phyloP scores from a whole-genome alignment of 2,329 filamentous ascomycete species.

The Fusarium tricinctum region DNA sequence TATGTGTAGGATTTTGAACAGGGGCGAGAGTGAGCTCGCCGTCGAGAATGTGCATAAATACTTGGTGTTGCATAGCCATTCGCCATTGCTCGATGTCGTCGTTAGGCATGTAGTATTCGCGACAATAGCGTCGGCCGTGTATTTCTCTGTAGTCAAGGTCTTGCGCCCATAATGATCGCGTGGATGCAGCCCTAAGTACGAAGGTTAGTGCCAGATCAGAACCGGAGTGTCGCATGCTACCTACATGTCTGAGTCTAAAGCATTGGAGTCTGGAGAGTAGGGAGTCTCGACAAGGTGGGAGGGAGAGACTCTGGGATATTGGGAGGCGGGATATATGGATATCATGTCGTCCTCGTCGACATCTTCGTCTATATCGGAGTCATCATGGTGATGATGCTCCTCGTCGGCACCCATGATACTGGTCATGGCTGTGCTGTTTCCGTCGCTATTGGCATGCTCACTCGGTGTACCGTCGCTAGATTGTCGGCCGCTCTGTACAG shows the following conservation, averaged over 20 bases:
- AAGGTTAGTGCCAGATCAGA: constrained; percentile 8
- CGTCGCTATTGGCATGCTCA: constrained; percentile 53
- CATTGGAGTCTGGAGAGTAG: constrained; percentile 50
- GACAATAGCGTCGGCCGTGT: constrained; percentile 73
- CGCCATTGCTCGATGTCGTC: constrained; percentile 75
- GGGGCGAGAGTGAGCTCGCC: constrained; percentile 61
- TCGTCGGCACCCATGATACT: constrained; percentile 55
- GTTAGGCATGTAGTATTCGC: constrained; percentile 75
- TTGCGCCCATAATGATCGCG: constrained; percentile 63
- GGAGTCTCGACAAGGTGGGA: constrained; percentile 56
- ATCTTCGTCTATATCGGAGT: constrained; percentile 47
- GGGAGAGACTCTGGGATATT: constrained; percentile 56
- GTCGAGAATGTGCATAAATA: constrained; percentile 68
- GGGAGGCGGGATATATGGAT: constrained; percentile 60
- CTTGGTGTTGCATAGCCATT: constrained; percentile 72
- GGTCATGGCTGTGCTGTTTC: constrained; percentile 56
- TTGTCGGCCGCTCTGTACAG: constrained; percentile 49
- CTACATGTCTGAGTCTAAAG: constrained; percentile 56
- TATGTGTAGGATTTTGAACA: constrained; percentile 56
- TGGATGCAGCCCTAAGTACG: constrained; percentile 57
- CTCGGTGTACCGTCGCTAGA: constrained; percentile 55
- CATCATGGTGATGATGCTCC: constrained; percentile 48
- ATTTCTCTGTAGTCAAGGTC: constrained; percentile 71
- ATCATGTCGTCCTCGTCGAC: constrained; percentile 55
- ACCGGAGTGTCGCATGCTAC: constrained; percentile 49